Percentiles rank a stretch among this genome's conserved stretches.
These are phyloP conservation scores for Penicillium nucicola DNA, from an alignment of 495 filamentous ascomycete genomes.

Conservation along the genomic window DNA sequence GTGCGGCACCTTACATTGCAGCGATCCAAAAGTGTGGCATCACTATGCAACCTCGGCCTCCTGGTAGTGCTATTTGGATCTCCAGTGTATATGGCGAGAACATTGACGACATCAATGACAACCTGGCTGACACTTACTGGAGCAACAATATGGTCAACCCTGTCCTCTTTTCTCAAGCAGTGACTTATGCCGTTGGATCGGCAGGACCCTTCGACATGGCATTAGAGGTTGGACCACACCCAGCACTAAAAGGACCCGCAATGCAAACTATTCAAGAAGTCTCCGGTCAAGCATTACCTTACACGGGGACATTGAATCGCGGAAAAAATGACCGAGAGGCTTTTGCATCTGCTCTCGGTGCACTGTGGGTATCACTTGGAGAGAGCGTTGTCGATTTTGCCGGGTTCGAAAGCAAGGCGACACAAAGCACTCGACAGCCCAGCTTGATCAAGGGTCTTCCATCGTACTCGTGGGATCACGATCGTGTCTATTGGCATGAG, in stretches of 20 bases:
- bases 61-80: slow-evolving; percentile 18
- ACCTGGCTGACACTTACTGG: slow-evolving; percentile 47
- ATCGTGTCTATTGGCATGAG: slow-evolving; percentile 44
- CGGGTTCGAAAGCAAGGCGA: slow-evolving; percentile 1
- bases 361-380: slow-evolving; percentile 45
- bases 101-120: slow-evolving; percentile 33
- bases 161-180: slow-evolving; percentile 55
- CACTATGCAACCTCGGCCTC: slow-evolving; percentile 5
- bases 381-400: slow-evolving; percentile 14
- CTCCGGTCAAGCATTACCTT: slow-evolving; percentile 22
- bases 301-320: slow-evolving; percentile 37
- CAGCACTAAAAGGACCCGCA: slow-evolving; percentile 48
- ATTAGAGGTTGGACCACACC: slow-evolving; percentile 58
- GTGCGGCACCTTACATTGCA: slow-evolving; percentile 29
- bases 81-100: slow-evolving; percentile 29
- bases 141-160: slow-evolving; percentile 54
- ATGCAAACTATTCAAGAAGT: slow-evolving; percentile 36
- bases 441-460: slow-evolving; percentile 40
- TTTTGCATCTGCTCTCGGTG: slow-evolving; percentile 47
- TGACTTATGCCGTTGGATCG: slow-evolving; percentile 32
- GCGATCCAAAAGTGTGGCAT: slow-evolving; percentile 20
- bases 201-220: slow-evolving; percentile 32
- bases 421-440: not conserved
- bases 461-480: slow-evolving; percentile 51
- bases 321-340: slow-evolving; percentile 33